Base-by-base conservation (phyloP, 352 stramenopile genomes). In the Pythium aphanidermatum region DNA sequence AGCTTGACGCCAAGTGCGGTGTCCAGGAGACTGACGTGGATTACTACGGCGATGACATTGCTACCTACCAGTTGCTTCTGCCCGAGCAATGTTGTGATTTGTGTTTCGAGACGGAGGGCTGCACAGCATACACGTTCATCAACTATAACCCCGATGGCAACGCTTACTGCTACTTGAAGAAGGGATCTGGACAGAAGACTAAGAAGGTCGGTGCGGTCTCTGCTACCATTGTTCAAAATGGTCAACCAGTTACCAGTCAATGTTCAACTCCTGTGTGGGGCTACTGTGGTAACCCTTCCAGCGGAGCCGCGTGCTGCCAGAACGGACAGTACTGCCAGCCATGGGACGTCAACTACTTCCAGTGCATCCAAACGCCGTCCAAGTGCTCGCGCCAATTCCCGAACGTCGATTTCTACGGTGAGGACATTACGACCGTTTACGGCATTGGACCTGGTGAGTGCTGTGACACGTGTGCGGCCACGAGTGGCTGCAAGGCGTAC, bases 41-140 rank as follows among this genome's bases (percentile, higher is more conserved):
- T 36, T 74, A 63, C 58, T 70, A 65, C 21, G 68, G 68, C 38
- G 67, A 68, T 21, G 63, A 70, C 41, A 28, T 74, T 26, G 44
- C 67, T 39, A 74, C 56, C 4, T 34, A 69, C 34, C 66, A 75
- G 31, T 55, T 39, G 2, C 24, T 70, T 9, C 44, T 52, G 13
- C 69, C 69, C 3, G 38, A 37, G 4, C 45, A 54, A 3, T 82
- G 68, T 51, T 82, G 68, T 32, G 62, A 66, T 11, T 42, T 53
- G 32, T 82, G 70, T 37, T n/a, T 33, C 3, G 51, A 34, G 13
- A 76, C 62, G 13, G 34, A 5, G 6, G 70, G 65, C 9, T 82
- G 70, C 42, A 40, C 52, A 25, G 70, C 58, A 13, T 78, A 78
- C 62, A 79, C 70, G 4, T 78, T 75, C 20, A 56, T 78, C 14